phyloP scores from a whole-genome alignment of 2,329 filamentous ascomycete genomes.

The Fusarium sp. region DNA sequence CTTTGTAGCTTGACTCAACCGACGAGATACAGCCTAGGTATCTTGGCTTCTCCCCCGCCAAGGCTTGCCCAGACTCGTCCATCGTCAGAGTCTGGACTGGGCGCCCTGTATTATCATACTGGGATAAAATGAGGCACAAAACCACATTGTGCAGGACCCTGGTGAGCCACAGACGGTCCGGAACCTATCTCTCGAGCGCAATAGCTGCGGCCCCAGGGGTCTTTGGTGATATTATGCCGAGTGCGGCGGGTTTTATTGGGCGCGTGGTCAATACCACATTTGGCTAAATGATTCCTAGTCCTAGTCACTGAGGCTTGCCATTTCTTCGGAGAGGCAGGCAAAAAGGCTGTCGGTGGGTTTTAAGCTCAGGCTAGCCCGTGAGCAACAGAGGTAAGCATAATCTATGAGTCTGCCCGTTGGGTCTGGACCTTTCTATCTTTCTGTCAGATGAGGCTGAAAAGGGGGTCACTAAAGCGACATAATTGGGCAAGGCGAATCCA shows the following conservation, averaged over 20 bases:
- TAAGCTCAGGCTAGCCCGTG: constrained; percentile 29
- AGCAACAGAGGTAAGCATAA: constrained; percentile 33
- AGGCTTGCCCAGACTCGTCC: constrained; percentile 33
- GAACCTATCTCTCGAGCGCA: not conserved
- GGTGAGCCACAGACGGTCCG: constrained; percentile 9
- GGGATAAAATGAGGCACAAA: constrained; percentile 20
- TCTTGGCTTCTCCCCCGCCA: constrained; percentile 37
- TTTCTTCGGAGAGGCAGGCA: constrained; percentile 20
- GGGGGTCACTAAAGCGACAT: constrained; percentile 31
- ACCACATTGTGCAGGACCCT: constrained; percentile 1
- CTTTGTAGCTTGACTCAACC: constrained; percentile 36
- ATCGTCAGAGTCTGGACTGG: constrained; percentile 42
- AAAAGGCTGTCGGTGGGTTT: constrained; percentile 18
- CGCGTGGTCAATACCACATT: constrained; percentile 16
- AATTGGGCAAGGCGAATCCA: constrained; percentile 22
- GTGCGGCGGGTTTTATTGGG: constrained; percentile 10
- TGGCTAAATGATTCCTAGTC: constrained; percentile 6
- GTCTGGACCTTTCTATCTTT: constrained; percentile 39
- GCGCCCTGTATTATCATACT: constrained; percentile 15
- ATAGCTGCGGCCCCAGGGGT: not conserved
- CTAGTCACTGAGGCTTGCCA: not conserved
- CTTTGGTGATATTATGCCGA: constrained; percentile 2
- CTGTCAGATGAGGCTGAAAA: constrained; percentile 44
- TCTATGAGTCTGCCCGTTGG: constrained; percentile 14
- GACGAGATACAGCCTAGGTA: constrained; percentile 25